These are phyloP conservation scores for Neospermospora avenae DNA, from an alignment of 2,329 filamentous ascomycete species.

Conservation along the genomic window DNA sequence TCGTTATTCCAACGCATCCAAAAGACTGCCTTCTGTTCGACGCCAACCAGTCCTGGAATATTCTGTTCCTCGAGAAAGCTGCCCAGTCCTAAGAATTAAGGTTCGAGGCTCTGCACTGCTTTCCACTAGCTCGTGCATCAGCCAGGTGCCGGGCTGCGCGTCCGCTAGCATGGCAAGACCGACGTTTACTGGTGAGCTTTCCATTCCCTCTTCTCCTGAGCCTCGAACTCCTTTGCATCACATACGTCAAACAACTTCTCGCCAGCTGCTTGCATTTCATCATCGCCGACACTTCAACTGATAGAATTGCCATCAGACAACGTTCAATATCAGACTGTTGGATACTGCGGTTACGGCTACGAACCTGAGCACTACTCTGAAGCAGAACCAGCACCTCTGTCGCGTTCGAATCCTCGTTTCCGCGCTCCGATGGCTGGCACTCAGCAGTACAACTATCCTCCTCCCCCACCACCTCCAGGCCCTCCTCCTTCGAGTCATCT, in stretches of 20 bases:
- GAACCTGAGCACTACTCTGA: neutral
- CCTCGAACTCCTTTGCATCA: neutral
- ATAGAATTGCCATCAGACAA: slow-evolving; percentile 17
- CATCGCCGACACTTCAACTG: slow-evolving; percentile 18
- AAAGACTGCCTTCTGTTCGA: neutral
- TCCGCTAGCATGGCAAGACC: slow-evolving; percentile 1
- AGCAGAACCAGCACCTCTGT: neutral
- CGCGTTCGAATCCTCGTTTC: neutral
- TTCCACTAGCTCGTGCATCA: neutral
- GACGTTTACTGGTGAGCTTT: neutral
- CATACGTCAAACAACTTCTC: neutral
- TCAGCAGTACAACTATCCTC: slow-evolving; percentile 36
- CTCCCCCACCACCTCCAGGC: slow-evolving; percentile 34
- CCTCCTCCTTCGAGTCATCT: slow-evolving; percentile 29
- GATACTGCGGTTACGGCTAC: neutral
- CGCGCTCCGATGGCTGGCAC: slow-evolving; percentile 28
- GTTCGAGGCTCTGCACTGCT: neutral
- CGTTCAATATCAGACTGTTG: neutral
- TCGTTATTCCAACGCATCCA: neutral
- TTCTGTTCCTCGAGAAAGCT: neutral
- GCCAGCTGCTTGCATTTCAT: neutral
- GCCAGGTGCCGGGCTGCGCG: neutral
- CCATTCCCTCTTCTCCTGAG: neutral
- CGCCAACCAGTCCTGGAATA: neutral
- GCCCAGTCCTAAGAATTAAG: neutral